phyloP scores from a whole-genome alignment of 1,284 basidiomycete species.

The Leccinum variabile region DNA sequence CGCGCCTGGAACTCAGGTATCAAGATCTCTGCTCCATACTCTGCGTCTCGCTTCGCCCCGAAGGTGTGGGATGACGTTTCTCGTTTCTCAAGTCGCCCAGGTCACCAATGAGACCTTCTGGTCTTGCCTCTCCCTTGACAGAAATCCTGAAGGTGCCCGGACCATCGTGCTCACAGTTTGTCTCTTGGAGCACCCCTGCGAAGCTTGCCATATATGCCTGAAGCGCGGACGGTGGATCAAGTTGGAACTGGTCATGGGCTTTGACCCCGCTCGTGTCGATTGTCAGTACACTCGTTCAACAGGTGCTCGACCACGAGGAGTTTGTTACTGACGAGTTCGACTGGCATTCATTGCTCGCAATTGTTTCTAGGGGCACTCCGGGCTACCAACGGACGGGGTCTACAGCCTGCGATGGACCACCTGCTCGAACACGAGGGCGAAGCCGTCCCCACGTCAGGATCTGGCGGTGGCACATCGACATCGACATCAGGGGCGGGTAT shows the following conservation, averaged over 20 bases:
- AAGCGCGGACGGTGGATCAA: too few relatives aligned
- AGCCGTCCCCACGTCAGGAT: constrained; percentile 63
- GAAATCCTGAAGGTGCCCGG: too few relatives aligned
- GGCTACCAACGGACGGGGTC: constrained; percentile 74
- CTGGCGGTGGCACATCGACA: constrained; percentile 28
- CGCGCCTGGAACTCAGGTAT: too few relatives aligned
- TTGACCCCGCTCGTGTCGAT: constrained; percentile 78
- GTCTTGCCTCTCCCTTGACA: too few relatives aligned
- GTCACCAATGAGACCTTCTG: too few relatives aligned
- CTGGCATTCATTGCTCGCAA: not conserved
- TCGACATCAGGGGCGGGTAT: not conserved
- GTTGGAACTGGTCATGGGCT: constrained; percentile 62
- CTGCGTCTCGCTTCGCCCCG: too few relatives aligned
- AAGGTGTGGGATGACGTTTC: too few relatives aligned
- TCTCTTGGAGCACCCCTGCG: too few relatives aligned
- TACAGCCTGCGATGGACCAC: constrained; percentile 90
- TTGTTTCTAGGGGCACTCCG: constrained; percentile 72
- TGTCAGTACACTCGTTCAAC: constrained; percentile 52
- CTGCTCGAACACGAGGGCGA: constrained; percentile 77
- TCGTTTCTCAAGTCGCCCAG: too few relatives aligned
- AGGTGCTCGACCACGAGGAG: not conserved
- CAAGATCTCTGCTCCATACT: too few relatives aligned
- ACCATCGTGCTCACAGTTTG: too few relatives aligned
- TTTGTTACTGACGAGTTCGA: not conserved
- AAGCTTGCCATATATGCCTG: too few relatives aligned